Base-by-base conservation (phyloP, 1,284 basidiomycete species). In the Cryptococcus hybrid region DNA sequence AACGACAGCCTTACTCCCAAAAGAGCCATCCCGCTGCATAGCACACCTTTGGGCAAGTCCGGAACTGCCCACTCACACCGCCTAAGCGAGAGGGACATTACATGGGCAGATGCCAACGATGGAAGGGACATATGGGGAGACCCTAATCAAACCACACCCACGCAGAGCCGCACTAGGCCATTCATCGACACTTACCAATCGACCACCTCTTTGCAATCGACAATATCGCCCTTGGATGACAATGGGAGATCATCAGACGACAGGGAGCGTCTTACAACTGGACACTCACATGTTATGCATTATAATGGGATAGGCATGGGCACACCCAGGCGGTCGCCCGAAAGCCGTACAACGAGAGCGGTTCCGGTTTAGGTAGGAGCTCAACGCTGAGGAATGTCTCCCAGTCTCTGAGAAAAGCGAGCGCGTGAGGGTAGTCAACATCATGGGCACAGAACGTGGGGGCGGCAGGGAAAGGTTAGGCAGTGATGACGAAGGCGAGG, bases 361-460 rank as follows among this genome's bases (percentile, higher is more conserved):
- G 43, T 12, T 47, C 47, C 4, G 24, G 30, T 34, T 15, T 73
- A 9, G 53, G 60, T 7, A 65, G 73, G 47, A 61, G 60, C 9
- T 66, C 69, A 2, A 75, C 74, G 1, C 61, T 76, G 18, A 62
- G 73, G 7, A 62, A 62, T 3, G 70, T 76, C 9, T 69, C 70
- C 11, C 61, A 60, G 18, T 69, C 66, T 3, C 46, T 76, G 3
- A 58, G 72, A 4, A 66, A 67, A 51, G 74, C 74, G 1, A 92
- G 89, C 38, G 89, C 38, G 76, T 89, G 52, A 84, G 92, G 18
- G 90, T 96, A 13, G 90, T 91, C 40, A 91, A 92, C 71, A 77
- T 92, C 50, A 86, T 85, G 40, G 85, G 85, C 0, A 58, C 71
- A 9, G 86, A 87, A 30, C 30, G 30, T 30, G 30, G 30, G 60